Evolutionary conservation across 176 grass and related monocot species (phyloP), one percentile per base, ranked within the genome.

Genomic region (Tillandsia fasciculata): DNA sequence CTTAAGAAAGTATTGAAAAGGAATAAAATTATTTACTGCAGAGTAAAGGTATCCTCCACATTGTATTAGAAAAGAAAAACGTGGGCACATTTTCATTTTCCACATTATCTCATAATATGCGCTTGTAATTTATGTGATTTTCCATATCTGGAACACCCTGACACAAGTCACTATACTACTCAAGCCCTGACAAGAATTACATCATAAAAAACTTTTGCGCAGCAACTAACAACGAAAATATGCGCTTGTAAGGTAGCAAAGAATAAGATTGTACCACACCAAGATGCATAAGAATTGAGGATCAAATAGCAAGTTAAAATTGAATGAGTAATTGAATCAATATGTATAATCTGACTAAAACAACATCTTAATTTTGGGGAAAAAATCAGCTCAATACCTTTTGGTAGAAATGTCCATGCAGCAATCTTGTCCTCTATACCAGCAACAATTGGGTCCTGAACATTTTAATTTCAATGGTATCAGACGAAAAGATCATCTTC

Each of bases 321-420:
- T 7, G 33, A 4, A 42, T 6, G 24, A 42, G 33, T 7, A 42
- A 42, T 6, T 6, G 24, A 42, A 42, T 42, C 33, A 17, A 59
- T 17, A 59, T 59, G n/a, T 59, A 22, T 59, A 14, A 13, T 22
- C 20, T 22, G 17, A 59, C 54, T 22, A 14, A 59, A 59, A 17
- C 20, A 4, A 59, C 20, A 17, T 20, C 15, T 0, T 17, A 59
- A 59, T 8, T 53, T 2, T 71, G 11, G 12, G 26, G 58, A 14
- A 77, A 64, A 70, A 23, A 29, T 27, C 23, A 29, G 23, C 47
- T 3, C 9, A 71, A 2, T 8, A 92, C 94, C 94, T 99, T 99
- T 93, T 68, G 94, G 94, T 70, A 99, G 84, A 78, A 99, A 99
- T 86, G 94, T 82, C 89, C 94, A 93, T 59, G 94, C 94, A 53